A percentile compares a stretch with the other conserved stretches of the same genome.
These are phyloP conservation scores for Leccinum proliferum DNA, from an alignment of 1,284 basidiomycete genomes.

Conservation along the genomic window DNA sequence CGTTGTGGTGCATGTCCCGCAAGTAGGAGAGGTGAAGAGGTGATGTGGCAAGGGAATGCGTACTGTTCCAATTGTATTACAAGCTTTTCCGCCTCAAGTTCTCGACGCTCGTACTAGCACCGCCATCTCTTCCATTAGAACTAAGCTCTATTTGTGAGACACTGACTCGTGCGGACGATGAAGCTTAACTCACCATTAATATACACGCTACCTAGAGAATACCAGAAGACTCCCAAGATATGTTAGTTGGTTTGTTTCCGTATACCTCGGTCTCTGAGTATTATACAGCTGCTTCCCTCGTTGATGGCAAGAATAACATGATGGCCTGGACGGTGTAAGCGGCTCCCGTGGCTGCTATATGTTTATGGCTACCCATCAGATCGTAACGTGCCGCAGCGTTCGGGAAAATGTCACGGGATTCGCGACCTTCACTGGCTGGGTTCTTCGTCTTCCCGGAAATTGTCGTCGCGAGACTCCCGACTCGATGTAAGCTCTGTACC, in stretches of 20 bases:
- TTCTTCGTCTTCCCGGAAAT: slow-evolving; percentile 83
- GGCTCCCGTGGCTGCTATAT: neutral
- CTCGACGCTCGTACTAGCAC: slow-evolving; percentile 3
- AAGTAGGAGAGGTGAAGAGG: too few relatives aligned
- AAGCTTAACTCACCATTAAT: slow-evolving; percentile 67
- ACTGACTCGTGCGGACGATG: slow-evolving; percentile 31
- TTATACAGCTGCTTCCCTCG: slow-evolving; percentile 70
- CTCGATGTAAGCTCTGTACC: slow-evolving; percentile 64
- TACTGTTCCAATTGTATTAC: too few relatives aligned
- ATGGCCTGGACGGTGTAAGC: slow-evolving; percentile 60
- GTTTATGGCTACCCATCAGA: slow-evolving; percentile 25
- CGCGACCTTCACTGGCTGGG: slow-evolving; percentile 76
- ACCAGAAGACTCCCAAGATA: slow-evolving; percentile 64
- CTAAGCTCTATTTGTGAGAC: neutral
- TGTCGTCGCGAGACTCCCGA: slow-evolving; percentile 81
- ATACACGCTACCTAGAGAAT: slow-evolving; percentile 69
- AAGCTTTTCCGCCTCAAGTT: too few relatives aligned
- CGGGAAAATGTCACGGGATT: slow-evolving; percentile 79
- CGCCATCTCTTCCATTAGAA: neutral
- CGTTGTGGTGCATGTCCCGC: too few relatives aligned
- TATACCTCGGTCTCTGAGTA: too few relatives aligned
- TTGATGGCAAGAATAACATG: slow-evolving; percentile 54
- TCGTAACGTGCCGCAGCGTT: slow-evolving; percentile 58
- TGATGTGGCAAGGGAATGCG: too few relatives aligned
- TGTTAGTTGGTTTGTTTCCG: too few relatives aligned